Base-by-base conservation (phyloP, 208 protist species). In the Acanthamoeba lugdunensis region DNA sequence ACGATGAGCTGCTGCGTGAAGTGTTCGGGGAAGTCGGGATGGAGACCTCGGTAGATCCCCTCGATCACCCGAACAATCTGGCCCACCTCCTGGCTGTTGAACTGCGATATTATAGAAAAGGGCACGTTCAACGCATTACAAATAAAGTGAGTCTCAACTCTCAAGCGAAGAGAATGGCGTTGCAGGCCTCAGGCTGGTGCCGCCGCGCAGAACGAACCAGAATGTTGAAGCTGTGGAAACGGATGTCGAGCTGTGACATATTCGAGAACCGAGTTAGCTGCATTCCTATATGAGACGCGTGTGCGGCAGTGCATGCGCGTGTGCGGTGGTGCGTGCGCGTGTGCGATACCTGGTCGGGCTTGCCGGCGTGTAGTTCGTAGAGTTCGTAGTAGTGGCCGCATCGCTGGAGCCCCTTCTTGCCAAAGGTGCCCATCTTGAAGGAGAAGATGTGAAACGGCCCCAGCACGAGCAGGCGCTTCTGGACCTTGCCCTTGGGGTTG, bases 401-500 rank as follows among this genome's bases (percentile, higher is more conserved):
- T 25, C 75, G 75, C 48, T 84, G 75, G 48, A 84, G 75, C 8
- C 45, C 75, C 48, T 84, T 84, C 48, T 84, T 84, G 48, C 75
- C 75, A 28, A 58, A 84, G 75, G 75, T 33, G 45, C 45, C 48
- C 48, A 84, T 84, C 48, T 84, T 84, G 75, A 84, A 84, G 75
- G 75, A 84, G 30, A 58, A 84, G 75, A 84, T 84, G 75, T 56
- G 75, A 18, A 58, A 84, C 45, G 75, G 75, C 18, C 45, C 75
- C 75, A 84, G 48, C 23, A 84, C 75, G 23, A 84, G 25, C 45
- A 84, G 48, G 0, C 75, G 75, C 45, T 48, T 56, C 11, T 84
- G 75, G n/a, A 84, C 75, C 37, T 84, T 84, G 75, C 75, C 75
- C 37, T 84, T 84, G 37, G 75, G 75, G 75, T 84, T 84, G 30